Conservation (phyloP, 495 filamentous ascomycete genomes). For the Chlorociboria aeruginascens region DNA sequence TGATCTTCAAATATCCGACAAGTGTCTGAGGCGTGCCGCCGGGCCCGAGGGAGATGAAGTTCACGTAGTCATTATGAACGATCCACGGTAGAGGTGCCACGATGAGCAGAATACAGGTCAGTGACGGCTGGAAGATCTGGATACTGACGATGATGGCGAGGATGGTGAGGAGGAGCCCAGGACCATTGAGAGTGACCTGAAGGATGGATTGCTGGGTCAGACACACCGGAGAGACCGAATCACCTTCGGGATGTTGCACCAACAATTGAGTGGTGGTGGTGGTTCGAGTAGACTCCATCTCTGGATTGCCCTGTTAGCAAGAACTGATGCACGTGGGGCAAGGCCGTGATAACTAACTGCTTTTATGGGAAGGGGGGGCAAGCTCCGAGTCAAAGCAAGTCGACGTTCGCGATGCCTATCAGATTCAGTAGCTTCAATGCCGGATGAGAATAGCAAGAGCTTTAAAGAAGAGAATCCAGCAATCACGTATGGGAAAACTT, state of each 20-base stretch:
- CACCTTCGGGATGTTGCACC: slow-evolving; percentile 3
- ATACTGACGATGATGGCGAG: slow-evolving; percentile 34
- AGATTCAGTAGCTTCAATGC: slow-evolving; percentile 18
- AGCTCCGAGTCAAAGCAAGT: not conserved
- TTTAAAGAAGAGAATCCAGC: slow-evolving; percentile 10
- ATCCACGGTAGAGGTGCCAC: slow-evolving; percentile 39
- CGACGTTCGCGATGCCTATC: slow-evolving; percentile 8
- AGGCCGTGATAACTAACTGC: not conserved
- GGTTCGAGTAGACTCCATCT: slow-evolving; percentile 3
- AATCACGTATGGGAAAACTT: slow-evolving; percentile 8
- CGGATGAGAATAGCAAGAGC: slow-evolving; percentile 9
- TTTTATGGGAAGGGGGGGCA: not conserved
- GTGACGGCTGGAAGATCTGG: slow-evolving; percentile 31
- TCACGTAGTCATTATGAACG: slow-evolving; percentile 62
- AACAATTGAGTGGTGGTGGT: slow-evolving; percentile 5
- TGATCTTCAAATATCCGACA: slow-evolving; percentile 58
- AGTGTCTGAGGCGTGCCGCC: slow-evolving; percentile 70
- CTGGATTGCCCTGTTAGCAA: not conserved
- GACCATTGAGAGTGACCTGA: slow-evolving; percentile 34
- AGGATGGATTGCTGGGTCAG: slow-evolving; percentile 19
- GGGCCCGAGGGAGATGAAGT: slow-evolving; percentile 66
- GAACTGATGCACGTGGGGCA: no score
- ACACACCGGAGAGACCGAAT: not conserved
- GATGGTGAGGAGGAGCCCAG: slow-evolving; percentile 29
- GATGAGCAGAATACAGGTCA: slow-evolving; percentile 36